Conservation (phyloP, 169 alveolate genomes). For the Cyclospora cayetanensis region DNA sequence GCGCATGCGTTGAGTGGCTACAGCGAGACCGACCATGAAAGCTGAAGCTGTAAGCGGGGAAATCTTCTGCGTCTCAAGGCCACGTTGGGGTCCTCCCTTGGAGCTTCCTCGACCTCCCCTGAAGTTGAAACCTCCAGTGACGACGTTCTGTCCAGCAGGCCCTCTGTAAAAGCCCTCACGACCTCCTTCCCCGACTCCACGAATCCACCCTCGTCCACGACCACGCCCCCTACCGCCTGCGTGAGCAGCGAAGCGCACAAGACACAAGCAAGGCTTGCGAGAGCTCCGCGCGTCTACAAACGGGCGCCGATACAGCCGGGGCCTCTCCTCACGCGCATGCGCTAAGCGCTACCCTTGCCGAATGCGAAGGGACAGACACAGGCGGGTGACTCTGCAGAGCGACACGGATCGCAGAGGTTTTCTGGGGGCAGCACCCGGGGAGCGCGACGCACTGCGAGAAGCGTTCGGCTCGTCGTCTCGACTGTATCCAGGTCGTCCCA, state of each 20-base stretch:
- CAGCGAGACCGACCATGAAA: conserved; percentile 53
- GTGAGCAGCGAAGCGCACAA: background rate
- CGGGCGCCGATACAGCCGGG: too few species aligned
- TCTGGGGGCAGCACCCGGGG: too few species aligned
- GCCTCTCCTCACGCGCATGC: too few species aligned
- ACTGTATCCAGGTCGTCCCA: conserved; percentile 63
- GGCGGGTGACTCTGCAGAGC: too few species aligned
- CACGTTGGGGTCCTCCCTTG: conserved; percentile 15
- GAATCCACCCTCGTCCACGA: conserved; percentile 57
- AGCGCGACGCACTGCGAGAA: background rate
- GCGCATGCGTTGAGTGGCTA: too few species aligned
- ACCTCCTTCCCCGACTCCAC: conserved; percentile 34
- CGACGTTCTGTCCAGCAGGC: conserved; percentile 4
- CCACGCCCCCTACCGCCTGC: conserved; percentile 41
- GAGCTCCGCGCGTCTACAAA: too few species aligned
- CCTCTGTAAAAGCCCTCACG: conserved; percentile 54
- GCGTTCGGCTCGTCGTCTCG: conserved; percentile 58
- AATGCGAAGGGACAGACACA: too few species aligned
- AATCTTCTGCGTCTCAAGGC: conserved; percentile 48
- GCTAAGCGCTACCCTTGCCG: too few species aligned
- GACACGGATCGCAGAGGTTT: too few species aligned
- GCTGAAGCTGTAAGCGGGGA: conserved; percentile 56
- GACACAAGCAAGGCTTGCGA: too few species aligned
- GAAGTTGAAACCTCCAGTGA: conserved; percentile 49
- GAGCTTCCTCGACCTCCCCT: conserved; percentile 37